Percentiles rank a stretch among this genome's conserved stretches.
phyloP scores from a whole-genome alignment of 768 basidiomycete genomes.

The Mycena chlorophos region DNA sequence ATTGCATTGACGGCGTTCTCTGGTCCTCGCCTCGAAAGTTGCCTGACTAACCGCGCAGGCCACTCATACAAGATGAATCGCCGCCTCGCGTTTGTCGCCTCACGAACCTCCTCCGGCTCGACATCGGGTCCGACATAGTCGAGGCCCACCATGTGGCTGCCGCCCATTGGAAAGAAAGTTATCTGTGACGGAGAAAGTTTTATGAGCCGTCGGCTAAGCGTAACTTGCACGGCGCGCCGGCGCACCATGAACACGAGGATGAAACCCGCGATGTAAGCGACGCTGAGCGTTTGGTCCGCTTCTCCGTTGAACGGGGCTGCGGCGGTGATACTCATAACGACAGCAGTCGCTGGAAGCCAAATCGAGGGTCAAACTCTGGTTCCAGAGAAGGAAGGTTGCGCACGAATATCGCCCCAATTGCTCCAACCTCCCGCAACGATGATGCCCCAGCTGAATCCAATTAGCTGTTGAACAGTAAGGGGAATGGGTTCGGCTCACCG shows the following conservation, averaged over 20 bases:
- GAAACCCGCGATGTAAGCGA: constrained; percentile 67
- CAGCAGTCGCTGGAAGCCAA: constrained; percentile 53
- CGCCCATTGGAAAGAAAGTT: constrained; percentile 67
- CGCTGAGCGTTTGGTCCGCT: constrained; percentile 57
- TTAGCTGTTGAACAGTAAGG: background rate
- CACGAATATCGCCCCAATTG: constrained; percentile 73
- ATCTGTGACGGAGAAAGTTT: constrained; percentile 38
- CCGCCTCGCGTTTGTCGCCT: constrained; percentile 42
- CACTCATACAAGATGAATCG: constrained; percentile 25
- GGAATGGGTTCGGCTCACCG: constrained; percentile 37
- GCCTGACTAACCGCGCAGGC: constrained; percentile 14
- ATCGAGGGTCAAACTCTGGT: background rate
- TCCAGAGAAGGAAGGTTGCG: constrained; percentile 26
- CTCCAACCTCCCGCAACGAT: constrained; percentile 68
- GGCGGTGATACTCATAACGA: constrained; percentile 62
- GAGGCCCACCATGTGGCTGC: constrained; percentile 51
- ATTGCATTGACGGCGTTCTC: too few relatives aligned
- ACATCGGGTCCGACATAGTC: constrained; percentile 70
- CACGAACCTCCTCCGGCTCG: constrained; percentile 54
- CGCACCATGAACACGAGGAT: constrained; percentile 59
- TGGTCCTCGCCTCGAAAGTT: too few relatives aligned
- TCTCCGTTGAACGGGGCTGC: constrained; percentile 61
- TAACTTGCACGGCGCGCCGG: constrained; percentile 6
- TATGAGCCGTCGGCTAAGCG: background rate
- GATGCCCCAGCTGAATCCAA: constrained; percentile 42